These are phyloP conservation scores for Aaosphaeria pasadenensis DNA, from an alignment of 2,329 filamentous ascomycete genomes.

Conservation along the genomic window DNA sequence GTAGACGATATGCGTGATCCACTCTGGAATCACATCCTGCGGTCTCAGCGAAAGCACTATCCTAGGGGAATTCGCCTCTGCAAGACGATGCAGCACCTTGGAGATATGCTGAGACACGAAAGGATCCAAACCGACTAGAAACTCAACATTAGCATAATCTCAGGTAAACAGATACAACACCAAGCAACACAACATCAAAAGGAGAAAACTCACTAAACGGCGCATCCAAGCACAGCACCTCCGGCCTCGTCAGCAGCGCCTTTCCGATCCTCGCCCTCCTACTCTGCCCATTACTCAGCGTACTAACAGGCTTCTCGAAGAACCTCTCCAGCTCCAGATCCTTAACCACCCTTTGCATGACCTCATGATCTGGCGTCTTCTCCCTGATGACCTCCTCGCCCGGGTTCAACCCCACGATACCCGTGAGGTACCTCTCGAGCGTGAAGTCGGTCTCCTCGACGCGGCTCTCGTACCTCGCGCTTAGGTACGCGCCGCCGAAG, in stretches of 20 bases:
- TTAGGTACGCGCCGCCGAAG: conserved; percentile 69
- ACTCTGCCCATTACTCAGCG: conserved; percentile 91
- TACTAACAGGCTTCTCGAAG: conserved; percentile 78
- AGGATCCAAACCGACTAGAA: conserved; percentile 79
- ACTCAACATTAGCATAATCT: neutral
- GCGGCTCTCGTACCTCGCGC: conserved; percentile 84
- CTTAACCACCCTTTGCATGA: conserved; percentile 60
- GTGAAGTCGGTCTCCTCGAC: conserved; percentile 87
- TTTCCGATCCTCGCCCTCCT: conserved; percentile 83
- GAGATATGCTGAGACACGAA: conserved; percentile 72
- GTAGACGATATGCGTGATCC: conserved; percentile 83
- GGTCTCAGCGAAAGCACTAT: conserved; percentile 76
- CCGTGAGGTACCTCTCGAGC: conserved; percentile 74
- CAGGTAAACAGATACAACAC: neutral
- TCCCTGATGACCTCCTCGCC: conserved; percentile 48
- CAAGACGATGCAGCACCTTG: conserved; percentile 65
- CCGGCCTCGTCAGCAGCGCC: conserved; percentile 73
- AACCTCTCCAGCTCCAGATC: conserved; percentile 69
- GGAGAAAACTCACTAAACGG: conserved; percentile 67
- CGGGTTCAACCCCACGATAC: conserved; percentile 80
- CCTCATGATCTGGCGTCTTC: conserved; percentile 45
- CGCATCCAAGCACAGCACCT: conserved; percentile 78
- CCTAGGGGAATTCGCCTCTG: conserved; percentile 64
- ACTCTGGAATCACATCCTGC: conserved; percentile 82
- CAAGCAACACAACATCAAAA: neutral